Evolutionary conservation across 2,329 filamentous ascomycete species (phyloP).

Genomic region (Trichoderma sp.): DNA sequence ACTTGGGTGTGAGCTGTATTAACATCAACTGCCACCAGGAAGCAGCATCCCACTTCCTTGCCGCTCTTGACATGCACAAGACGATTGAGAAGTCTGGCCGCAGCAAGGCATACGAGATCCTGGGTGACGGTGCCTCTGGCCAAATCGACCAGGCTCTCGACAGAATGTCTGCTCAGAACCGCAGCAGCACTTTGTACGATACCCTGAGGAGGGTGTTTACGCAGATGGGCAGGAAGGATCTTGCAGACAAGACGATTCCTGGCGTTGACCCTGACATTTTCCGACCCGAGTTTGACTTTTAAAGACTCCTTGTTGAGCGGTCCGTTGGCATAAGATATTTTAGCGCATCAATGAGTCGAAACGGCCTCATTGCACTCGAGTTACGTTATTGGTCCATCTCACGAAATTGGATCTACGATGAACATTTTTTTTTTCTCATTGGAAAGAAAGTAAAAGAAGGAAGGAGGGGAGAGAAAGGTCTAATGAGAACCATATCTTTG

Average conservation of each 20-base stretch:
- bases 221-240: conserved; percentile 87
- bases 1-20: conserved; percentile 93
- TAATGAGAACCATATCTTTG: not conserved
- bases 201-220: conserved; percentile 93
- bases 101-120: conserved; percentile 79
- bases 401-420: conserved; percentile 17
- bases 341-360: conserved; percentile 10
- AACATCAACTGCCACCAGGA: conserved; percentile 95
- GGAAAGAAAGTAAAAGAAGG: not conserved
- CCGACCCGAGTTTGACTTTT: conserved; percentile 87
- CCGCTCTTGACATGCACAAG: conserved; percentile 93
- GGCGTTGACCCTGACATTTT: conserved; percentile 92
- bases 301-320: conserved; percentile 26
- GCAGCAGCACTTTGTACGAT: conserved; percentile 95
- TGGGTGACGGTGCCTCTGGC: conserved; percentile 55
- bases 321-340: not conserved
- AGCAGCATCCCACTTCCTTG: conserved; percentile 88
- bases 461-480: not conserved
- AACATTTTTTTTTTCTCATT: not conserved
- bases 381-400: not conserved
- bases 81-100: conserved; percentile 84
- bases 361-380: not conserved
- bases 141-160: conserved; percentile 72
- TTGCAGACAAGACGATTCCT: conserved; percentile 82
- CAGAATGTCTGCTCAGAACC: conserved; percentile 89